Conservation (phyloP, 805 yeast genomes). For the Yamadazyma olivae region DNA sequence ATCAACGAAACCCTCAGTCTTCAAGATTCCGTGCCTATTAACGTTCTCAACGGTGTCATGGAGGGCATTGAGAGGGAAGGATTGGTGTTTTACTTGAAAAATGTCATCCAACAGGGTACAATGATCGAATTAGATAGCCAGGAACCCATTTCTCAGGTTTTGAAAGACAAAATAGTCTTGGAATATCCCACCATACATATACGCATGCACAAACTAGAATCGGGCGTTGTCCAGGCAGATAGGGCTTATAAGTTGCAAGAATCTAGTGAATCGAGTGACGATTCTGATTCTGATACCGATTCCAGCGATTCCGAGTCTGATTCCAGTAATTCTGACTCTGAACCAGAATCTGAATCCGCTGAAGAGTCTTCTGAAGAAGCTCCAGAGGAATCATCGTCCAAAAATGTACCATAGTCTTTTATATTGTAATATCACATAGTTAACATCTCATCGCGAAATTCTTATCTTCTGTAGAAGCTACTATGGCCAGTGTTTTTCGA, state of each 20-base stretch:
- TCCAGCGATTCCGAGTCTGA: constrained; percentile 5
- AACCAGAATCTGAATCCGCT: constrained; percentile 19
- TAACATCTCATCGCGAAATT: no score
- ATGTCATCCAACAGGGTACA: constrained; percentile 19
- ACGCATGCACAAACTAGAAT: constrained; percentile 22
- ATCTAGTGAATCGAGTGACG: constrained; percentile 8
- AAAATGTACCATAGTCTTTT: no score
- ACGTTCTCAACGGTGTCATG: constrained; percentile 19
- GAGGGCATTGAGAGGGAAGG: constrained; percentile 20
- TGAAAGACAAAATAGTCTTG: constrained; percentile 59
- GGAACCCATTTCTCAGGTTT: constrained; percentile 29
- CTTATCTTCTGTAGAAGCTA: no score
- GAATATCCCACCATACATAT: constrained; percentile 76
- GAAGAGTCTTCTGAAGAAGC: constrained; percentile 28
- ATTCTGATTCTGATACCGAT: constrained; percentile 15
- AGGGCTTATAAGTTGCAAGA: constrained; percentile 8
- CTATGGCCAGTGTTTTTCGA: constrained; percentile 32
- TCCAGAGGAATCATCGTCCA: constrained; percentile 1
- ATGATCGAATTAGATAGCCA: constrained; percentile 31
- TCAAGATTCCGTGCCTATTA: constrained; percentile 40
- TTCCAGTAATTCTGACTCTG: constrained; percentile 9
- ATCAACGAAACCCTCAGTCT: constrained; percentile 35
- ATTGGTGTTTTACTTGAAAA: constrained; percentile 30
- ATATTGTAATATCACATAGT: no score
- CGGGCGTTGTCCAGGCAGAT: constrained; percentile 15